Conservation (phyloP, 371 early-diverging fungal genomes). For the Sporodiniella umbellata region DNA sequence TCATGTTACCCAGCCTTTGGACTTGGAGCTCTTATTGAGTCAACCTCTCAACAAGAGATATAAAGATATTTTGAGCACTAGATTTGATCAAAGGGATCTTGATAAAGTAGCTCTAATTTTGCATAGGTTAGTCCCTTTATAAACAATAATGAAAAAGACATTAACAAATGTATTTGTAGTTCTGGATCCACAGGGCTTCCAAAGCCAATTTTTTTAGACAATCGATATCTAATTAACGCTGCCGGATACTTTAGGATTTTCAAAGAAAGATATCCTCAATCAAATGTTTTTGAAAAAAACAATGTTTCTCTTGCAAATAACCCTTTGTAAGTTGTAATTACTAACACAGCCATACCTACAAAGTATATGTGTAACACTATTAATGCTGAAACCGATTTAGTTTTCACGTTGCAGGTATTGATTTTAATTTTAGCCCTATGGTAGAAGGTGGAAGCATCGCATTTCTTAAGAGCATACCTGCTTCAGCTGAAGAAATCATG, state of each 20-base stretch:
- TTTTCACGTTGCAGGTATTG: constrained; percentile 16
- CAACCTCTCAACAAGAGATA: constrained; percentile 1
- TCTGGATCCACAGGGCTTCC: constrained; percentile 24
- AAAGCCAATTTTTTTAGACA: constrained; percentile 22
- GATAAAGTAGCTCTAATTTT: constrained; percentile 13
- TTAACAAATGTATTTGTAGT: constrained; percentile 1
- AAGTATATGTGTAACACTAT: neutral
- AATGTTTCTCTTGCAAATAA: constrained; percentile 4
- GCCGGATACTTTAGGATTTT: neutral
- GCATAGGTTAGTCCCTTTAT: constrained; percentile 5
- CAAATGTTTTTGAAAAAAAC: neutral
- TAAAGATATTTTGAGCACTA: neutral
- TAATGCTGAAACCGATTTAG: neutral
- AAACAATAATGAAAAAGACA: neutral
- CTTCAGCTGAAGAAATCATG: constrained; percentile 8
- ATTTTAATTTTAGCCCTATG: neutral
- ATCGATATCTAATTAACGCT: constrained; percentile 10
- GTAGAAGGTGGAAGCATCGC: constrained; percentile 10
- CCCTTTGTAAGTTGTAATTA: constrained; percentile 20
- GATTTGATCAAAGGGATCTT: constrained; percentile 1
- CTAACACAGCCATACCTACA: no score
- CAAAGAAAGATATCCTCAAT: neutral
- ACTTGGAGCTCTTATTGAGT: constrained; percentile 7
- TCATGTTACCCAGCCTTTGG: neutral
- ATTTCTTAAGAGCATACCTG: constrained; percentile 13